These are phyloP conservation scores for Tolypocladium inflatum DNA, from an alignment of 2,329 filamentous ascomycete genomes.

Conservation along the genomic window DNA sequence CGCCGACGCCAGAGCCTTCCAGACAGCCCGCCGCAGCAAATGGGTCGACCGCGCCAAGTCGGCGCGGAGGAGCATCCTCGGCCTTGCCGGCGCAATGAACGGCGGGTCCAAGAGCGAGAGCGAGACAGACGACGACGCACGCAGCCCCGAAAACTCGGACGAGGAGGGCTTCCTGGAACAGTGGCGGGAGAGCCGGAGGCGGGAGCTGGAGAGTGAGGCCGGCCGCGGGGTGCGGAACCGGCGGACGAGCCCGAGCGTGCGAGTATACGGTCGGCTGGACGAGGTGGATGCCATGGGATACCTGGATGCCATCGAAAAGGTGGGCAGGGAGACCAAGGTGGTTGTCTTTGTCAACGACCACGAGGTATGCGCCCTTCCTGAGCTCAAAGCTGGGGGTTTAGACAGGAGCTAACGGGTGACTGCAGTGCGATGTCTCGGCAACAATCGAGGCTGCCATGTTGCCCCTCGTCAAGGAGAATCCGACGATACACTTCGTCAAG, in stretches of 20 bases:
- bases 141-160: conserved; percentile 45
- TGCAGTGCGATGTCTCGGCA: conserved; percentile 66
- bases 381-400: not conserved
- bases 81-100: conserved; percentile 24
- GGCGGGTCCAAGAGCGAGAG: conserved; percentile 27
- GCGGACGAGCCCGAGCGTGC: conserved; percentile 65
- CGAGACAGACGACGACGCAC: conserved; percentile 35
- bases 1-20: conserved; percentile 70
- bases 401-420: conserved; percentile 10
- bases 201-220: conserved; percentile 62
- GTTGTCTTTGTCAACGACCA: conserved; percentile 91
- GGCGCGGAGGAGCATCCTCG: conserved; percentile 47
- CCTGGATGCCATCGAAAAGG: conserved; percentile 92
- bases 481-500: conserved; percentile 76
- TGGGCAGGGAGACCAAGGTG: conserved; percentile 68
- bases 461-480: conserved; percentile 62
- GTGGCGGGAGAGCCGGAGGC: conserved; percentile 74
- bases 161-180: conserved; percentile 75
- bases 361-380: conserved; percentile 48
- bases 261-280: conserved; percentile 70
- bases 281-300: conserved; percentile 85
- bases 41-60: conserved; percentile 43
- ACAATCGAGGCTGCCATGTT: conserved; percentile 71
- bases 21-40: conserved; percentile 51
- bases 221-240: conserved; percentile 47